These are phyloP conservation scores for Eragrostis tef DNA, from an alignment of 202 grass and related monocot species.

Conservation along the genomic window DNA sequence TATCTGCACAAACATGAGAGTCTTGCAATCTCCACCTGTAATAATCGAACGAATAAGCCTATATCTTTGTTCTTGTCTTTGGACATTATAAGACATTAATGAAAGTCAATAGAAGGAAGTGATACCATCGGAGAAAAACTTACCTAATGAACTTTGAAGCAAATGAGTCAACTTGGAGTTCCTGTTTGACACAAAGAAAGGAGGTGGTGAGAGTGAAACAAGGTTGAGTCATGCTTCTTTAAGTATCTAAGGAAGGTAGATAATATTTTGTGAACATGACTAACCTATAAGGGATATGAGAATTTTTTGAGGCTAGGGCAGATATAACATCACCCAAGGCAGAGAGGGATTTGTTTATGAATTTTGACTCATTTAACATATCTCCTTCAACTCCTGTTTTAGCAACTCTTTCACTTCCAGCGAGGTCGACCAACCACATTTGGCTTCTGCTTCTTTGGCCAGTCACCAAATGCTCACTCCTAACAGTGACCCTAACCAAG, in stretches of 20 bases:
- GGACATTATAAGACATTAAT: constrained; percentile 3
- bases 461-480: constrained; percentile 68
- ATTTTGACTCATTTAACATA: constrained; percentile 82
- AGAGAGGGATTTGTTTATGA: constrained; percentile 93
- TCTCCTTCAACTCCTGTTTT: constrained; percentile 94
- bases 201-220: constrained; percentile 11
- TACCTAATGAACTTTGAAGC: constrained; percentile 94
- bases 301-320: constrained; percentile 77
- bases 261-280: constrained; percentile 14
- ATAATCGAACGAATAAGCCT: constrained; percentile 27
- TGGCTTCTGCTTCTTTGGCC: constrained; percentile 68
- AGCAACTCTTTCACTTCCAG: constrained; percentile 81
- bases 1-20: constrained; percentile 95
- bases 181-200: constrained; percentile 55
- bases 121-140: constrained; percentile 20
- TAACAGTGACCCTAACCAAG: constrained; percentile 85
- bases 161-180: constrained; percentile 97
- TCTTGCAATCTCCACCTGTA: constrained; percentile 97
- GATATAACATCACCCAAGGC: constrained; percentile 94
- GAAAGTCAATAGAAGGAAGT: background rate
- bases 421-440: constrained; percentile 93
- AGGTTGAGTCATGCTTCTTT: constrained; percentile 5
- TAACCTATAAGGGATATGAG: constrained; percentile 92
- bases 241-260: constrained; percentile 28
- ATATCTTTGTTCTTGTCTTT: constrained; percentile 3